Evolutionary conservation across 352 stramenopile genomes (phyloP).

Genomic region (Globisporangium mamillatum): DNA sequence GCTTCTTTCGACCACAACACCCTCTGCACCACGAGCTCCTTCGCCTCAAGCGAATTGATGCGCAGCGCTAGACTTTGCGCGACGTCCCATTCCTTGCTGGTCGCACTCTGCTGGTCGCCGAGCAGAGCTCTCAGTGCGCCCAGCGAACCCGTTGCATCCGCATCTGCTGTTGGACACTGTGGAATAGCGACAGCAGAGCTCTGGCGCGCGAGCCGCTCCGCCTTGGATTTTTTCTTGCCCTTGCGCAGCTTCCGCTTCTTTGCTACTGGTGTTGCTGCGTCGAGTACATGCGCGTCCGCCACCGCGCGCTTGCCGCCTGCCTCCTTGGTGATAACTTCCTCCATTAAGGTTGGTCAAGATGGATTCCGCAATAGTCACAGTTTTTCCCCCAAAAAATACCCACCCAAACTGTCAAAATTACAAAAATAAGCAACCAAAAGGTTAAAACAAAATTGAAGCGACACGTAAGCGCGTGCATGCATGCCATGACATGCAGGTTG

Average conservation of each 20-base stretch:
- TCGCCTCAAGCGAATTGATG: constrained; percentile 33
- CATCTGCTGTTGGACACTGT: neutral
- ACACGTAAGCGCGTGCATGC: neutral
- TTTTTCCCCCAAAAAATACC: neutral
- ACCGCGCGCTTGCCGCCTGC: neutral
- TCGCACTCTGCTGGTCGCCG: constrained; percentile 3
- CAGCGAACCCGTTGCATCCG: constrained; percentile 4
- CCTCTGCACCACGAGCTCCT: constrained; percentile 30
- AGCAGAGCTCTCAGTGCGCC: constrained; percentile 6
- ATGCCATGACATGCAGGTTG: neutral
- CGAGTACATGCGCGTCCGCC: neutral
- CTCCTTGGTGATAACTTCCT: neutral
- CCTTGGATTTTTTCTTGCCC: constrained; percentile 36
- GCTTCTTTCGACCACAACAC: constrained; percentile 38
- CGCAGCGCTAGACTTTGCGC: constrained; percentile 53
- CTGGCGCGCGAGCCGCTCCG: constrained; percentile 20
- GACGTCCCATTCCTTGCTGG: constrained; percentile 46
- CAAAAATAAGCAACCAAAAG: neutral
- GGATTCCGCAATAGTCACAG: neutral
- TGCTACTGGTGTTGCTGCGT: neutral
- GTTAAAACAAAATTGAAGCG: too few relatives aligned
- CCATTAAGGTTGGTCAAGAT: neutral
- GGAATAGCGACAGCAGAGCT: neutral
- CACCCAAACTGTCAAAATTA: neutral
- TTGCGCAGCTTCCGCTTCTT: constrained; percentile 28